Conservation (phyloP, 2,329 filamentous ascomycete genomes). For the Rhexocercosporidium sp. region DNA sequence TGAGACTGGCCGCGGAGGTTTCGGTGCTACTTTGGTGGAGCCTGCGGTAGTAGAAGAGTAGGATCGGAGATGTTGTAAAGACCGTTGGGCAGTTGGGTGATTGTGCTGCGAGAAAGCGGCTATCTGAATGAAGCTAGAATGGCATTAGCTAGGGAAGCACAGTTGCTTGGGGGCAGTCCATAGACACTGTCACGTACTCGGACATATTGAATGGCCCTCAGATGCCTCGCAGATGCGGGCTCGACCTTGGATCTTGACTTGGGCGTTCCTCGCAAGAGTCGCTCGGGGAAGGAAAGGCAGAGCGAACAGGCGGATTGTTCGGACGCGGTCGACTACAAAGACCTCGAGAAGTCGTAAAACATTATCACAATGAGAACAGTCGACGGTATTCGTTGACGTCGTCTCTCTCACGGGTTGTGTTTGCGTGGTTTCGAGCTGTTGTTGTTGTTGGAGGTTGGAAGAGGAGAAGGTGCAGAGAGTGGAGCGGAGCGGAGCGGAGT, state of each 20-base stretch:
- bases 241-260: conserved; percentile 3
- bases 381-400: not conserved
- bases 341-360: not conserved
- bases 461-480: not conserved
- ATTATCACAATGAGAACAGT: not conserved
- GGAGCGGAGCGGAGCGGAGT: too few species aligned
- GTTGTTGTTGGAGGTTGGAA: not conserved
- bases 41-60: conserved; percentile 59
- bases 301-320: not conserved
- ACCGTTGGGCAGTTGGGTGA: conserved; percentile 47
- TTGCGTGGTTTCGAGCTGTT: too few species aligned
- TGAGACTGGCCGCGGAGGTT: conserved; percentile 42
- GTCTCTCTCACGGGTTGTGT: not conserved
- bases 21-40: conserved; percentile 42
- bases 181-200: conserved; percentile 21
- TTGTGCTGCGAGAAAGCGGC: conserved; percentile 55
- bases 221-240: not conserved
- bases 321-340: not conserved
- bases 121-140: conserved; percentile 57
- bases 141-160: not conserved
- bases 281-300: not conserved
- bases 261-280: not conserved
- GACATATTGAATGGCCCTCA: conserved; percentile 21
- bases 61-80: conserved; percentile 58
- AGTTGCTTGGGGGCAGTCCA: not conserved